Percentiles rank a stretch among this genome's conserved stretches.
Evolutionary conservation across 2,329 filamentous ascomycete species (phyloP).

Genomic region (Bimuria novae-zelandiae): DNA sequence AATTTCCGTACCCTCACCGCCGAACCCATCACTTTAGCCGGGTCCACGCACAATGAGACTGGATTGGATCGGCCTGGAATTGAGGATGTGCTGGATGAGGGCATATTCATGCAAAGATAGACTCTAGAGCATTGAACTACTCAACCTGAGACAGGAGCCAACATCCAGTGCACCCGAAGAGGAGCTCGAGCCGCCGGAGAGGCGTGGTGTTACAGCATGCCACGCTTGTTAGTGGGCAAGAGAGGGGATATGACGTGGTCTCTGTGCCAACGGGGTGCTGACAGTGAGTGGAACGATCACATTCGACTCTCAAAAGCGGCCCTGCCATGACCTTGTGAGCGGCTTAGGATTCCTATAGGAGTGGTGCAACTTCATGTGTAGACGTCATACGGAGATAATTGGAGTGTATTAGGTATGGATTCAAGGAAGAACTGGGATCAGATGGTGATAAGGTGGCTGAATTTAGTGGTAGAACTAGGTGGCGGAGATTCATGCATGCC

Average conservation of each 20-base stretch:
- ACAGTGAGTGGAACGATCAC: constrained; percentile 13
- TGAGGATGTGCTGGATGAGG: constrained; percentile 19
- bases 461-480: constrained; percentile 17
- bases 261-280: constrained; percentile 16
- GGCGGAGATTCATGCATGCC: constrained; percentile 18
- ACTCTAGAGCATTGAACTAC: constrained; percentile 16
- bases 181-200: constrained; percentile 17
- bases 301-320: constrained; percentile 16
- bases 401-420: constrained; percentile 15
- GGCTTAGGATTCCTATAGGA: constrained; percentile 18
- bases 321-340: constrained; percentile 18
- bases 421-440: constrained; percentile 16
- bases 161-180: constrained; percentile 17
- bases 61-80: constrained; percentile 20
- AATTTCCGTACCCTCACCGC: constrained; percentile 19
- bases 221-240: constrained; percentile 17
- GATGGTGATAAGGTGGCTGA: constrained; percentile 16
- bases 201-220: constrained; percentile 19
- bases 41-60: constrained; percentile 20
- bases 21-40: constrained; percentile 17
- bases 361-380: constrained; percentile 17
- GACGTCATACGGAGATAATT: constrained; percentile 15
- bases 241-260: constrained; percentile 18
- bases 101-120: constrained; percentile 21
- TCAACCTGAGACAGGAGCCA: constrained; percentile 21